These are phyloP conservation scores for Lepidium didymum DNA, from an alignment of 345 rosid genomes.

Conservation along the genomic window DNA sequence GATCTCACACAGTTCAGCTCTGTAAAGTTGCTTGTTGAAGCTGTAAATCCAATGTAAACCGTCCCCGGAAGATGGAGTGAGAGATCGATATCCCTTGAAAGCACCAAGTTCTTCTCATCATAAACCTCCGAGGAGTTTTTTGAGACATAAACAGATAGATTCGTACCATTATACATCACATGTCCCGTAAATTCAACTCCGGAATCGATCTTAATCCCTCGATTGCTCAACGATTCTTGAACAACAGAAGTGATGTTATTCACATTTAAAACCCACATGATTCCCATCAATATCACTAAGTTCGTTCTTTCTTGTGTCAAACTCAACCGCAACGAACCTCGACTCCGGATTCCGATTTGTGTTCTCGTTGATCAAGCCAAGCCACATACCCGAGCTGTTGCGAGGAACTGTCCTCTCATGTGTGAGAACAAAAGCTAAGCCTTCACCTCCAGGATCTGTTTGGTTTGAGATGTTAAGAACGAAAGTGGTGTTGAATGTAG, in stretches of 20 bases:
- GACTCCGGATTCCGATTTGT: conserved; percentile 27
- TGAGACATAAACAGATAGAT: conserved; percentile 40
- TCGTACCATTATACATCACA: conserved; percentile 42
- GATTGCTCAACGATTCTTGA: conserved; percentile 36
- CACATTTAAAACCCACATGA: conserved; percentile 63
- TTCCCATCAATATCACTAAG: conserved; percentile 47
- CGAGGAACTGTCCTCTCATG: conserved; percentile 17
- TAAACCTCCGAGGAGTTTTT: neutral
- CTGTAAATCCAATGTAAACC: conserved; percentile 64
- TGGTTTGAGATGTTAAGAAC: conserved; percentile 35
- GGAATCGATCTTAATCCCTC: conserved; percentile 22
- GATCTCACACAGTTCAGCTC: conserved; percentile 50
- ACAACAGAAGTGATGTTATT: conserved; percentile 35
- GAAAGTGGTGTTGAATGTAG: conserved; percentile 55
- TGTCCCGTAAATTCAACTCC: conserved; percentile 7
- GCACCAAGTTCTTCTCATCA: conserved; percentile 15
- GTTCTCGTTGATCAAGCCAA: conserved; percentile 42
- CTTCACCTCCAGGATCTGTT: conserved; percentile 56
- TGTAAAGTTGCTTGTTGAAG: conserved; percentile 39
- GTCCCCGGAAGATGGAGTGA: conserved; percentile 39
- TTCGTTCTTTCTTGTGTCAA: conserved; percentile 57
- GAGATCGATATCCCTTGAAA: conserved; percentile 43
- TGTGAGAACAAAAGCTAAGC: conserved; percentile 59
- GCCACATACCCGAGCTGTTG: conserved; percentile 57
- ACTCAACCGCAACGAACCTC: conserved; percentile 51